A percentile compares a stretch with the other conserved stretches of the same genome.
phyloP scores from a whole-genome alignment of 371 early-diverging fungal species.

The Lichtheimia ornata region DNA sequence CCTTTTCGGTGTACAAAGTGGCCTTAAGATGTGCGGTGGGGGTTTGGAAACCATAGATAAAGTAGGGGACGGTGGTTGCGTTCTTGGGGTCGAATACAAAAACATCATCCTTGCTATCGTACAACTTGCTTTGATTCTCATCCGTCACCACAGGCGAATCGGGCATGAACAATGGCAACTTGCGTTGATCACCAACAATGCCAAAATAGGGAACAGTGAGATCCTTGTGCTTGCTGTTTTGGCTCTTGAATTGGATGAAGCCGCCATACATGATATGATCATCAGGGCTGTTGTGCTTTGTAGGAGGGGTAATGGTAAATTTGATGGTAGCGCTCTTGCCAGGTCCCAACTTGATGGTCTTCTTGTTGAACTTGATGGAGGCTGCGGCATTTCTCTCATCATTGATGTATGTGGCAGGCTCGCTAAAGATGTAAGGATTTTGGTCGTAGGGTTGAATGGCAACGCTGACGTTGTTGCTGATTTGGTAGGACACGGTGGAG shows the following conservation, averaged over 20 bases:
- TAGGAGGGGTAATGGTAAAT: constrained; percentile 42
- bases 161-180: constrained; percentile 25
- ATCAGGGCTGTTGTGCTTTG: constrained; percentile 15
- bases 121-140: not conserved
- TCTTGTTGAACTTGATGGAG: constrained; percentile 26
- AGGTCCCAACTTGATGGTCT: constrained; percentile 28
- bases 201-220: constrained; percentile 55
- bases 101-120: constrained; percentile 9
- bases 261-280: constrained; percentile 37
- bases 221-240: not conserved
- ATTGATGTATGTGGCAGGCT: constrained; percentile 12
- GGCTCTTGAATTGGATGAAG: constrained; percentile 26
- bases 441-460: constrained; percentile 39
- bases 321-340: constrained; percentile 37
- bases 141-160: constrained; percentile 11
- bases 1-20: constrained; percentile 13
- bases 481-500: constrained; percentile 45
- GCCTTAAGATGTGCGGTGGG: constrained; percentile 19
- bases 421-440: constrained; percentile 12
- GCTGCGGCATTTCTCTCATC: constrained; percentile 17
- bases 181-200: constrained; percentile 43
- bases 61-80: constrained; percentile 11
- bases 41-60: constrained; percentile 16
- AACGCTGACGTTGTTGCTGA: constrained; percentile 38
- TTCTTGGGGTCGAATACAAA: constrained; percentile 16